Conservation (phyloP, 192 early-diverging fungal genomes). For the Kickxella alabastrina region DNA sequence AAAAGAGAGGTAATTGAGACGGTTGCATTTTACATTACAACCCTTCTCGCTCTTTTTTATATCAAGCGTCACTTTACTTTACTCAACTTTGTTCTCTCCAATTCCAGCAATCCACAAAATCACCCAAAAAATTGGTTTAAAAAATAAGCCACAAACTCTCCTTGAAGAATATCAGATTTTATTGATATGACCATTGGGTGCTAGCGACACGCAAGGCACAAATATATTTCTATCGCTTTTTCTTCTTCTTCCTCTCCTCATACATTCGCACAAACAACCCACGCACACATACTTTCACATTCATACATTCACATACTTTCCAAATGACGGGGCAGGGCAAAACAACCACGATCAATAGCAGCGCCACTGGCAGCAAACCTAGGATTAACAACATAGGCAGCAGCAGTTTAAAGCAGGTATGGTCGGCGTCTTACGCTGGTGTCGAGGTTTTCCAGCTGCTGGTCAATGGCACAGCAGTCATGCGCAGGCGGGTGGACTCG, state of each 20-base stretch:
- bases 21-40: neutral
- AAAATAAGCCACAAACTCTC: too few species aligned
- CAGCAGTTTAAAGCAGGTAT: constrained; percentile 30
- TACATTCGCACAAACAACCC: neutral
- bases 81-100: too few species aligned
- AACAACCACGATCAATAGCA: too few species aligned
- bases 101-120: too few species aligned
- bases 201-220: neutral
- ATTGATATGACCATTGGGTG: too few species aligned
- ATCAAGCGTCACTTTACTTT: too few species aligned
- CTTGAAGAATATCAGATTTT: too few species aligned
- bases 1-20: neutral
- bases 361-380: neutral
- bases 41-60: too few species aligned
- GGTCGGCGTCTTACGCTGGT: constrained; percentile 57
- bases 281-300: neutral
- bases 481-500: constrained; percentile 75
- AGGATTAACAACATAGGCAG: neutral
- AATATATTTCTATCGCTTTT: neutral
- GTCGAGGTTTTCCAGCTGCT: constrained; percentile 78
- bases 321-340: too few species aligned
- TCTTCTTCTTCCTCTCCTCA: neutral
- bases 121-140: neutral
- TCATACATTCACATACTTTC: neutral
- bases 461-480: constrained; percentile 67